Conservation (phyloP, 176 grass and related monocot species). For the Chloris gayana region DNA sequence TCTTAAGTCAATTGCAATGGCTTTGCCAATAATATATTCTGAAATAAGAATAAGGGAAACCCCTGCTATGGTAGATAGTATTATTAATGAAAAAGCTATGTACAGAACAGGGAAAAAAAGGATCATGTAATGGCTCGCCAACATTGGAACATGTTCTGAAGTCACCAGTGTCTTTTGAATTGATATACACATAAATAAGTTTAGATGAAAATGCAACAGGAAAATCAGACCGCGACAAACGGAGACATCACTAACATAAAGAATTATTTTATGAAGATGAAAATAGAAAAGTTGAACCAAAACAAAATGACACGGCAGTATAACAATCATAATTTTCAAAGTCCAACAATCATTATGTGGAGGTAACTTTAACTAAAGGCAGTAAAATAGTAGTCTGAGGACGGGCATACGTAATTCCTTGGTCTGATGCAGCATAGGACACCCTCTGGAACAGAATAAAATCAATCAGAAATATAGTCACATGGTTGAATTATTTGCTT, state of each 20-base stretch:
- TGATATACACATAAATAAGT: conserved; percentile 27
- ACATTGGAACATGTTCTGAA: conserved; percentile 18
- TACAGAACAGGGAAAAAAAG: no score
- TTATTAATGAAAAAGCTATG: no score
- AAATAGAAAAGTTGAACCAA: conserved; percentile 15
- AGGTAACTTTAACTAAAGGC: conserved; percentile 12
- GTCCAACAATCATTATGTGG: not conserved
- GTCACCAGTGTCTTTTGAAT: not conserved
- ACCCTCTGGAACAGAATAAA: conserved; percentile 80
- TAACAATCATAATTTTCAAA: conserved; percentile 1
- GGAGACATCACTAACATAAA: conserved; percentile 1
- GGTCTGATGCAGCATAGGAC: conserved; percentile 50
- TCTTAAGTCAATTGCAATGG: conserved; percentile 21
- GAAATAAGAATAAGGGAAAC: no score
- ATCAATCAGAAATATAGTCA: conserved; percentile 28
- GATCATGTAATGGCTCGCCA: not conserved
- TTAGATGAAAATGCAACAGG: not conserved
- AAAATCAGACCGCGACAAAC: conserved; percentile 1
- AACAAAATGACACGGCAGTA: conserved; percentile 12
- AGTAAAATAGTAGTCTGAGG: conserved; percentile 26
- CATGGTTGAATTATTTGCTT: conserved; percentile 18
- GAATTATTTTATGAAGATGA: conserved; percentile 18
- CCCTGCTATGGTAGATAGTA: no score
- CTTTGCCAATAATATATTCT: not conserved
- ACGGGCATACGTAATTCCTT: conserved; percentile 71